Conservation (phyloP, 2,329 filamentous ascomycete species). For the Venturia effusa region DNA sequence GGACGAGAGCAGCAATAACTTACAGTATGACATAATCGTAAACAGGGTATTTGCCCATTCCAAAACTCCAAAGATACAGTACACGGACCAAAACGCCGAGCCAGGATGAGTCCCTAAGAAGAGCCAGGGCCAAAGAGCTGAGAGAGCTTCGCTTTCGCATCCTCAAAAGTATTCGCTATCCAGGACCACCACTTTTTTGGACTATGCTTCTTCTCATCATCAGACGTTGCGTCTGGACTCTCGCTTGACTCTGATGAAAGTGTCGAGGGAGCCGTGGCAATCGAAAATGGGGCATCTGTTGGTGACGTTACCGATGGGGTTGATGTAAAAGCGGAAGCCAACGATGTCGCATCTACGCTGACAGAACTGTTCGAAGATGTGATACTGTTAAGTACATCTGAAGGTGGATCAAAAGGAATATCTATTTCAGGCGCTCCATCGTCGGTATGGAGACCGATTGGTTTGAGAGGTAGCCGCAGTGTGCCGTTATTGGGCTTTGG, state of each 20-base stretch:
- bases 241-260: neutral
- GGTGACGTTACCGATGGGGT: neutral
- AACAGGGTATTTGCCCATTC: neutral
- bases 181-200: slow-evolving; percentile 7
- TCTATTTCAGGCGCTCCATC: slow-evolving; percentile 34
- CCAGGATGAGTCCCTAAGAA: neutral
- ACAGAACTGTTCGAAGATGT: neutral
- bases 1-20: neutral
- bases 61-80: neutral
- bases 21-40: neutral
- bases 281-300: neutral
- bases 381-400: neutral
- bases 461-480: slow-evolving; percentile 57
- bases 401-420: slow-evolving; percentile 43
- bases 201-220: slow-evolving; percentile 4
- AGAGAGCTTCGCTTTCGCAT: slow-evolving; percentile 5
- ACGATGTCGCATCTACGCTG: neutral
- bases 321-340: neutral
- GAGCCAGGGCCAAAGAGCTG: neutral
- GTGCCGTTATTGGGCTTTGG: slow-evolving; percentile 83
- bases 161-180: slow-evolving; percentile 6
- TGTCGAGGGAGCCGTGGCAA: neutral
- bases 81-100: neutral
- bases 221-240: neutral
- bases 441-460: slow-evolving; percentile 50